Conservation (phyloP, 2,329 filamentous ascomycete genomes). For the Colletotrichum australisinense region DNA sequence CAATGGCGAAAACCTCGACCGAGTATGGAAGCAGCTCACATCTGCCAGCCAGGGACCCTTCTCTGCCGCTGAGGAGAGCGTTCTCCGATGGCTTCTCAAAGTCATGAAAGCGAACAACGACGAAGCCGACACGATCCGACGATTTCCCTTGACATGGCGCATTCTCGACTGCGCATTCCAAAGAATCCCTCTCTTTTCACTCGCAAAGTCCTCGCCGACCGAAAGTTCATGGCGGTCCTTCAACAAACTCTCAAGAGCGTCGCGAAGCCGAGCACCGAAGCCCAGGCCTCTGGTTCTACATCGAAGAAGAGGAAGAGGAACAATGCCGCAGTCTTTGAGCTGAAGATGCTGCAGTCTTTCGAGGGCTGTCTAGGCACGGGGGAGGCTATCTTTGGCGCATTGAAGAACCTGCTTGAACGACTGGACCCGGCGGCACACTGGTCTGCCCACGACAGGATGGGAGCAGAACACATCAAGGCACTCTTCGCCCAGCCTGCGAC, state of each 20-base stretch:
- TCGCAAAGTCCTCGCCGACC: slow-evolving; percentile 79
- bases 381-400: slow-evolving; percentile 58
- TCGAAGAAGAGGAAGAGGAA: slow-evolving; percentile 61
- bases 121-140: slow-evolving; percentile 62
- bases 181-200: slow-evolving; percentile 74
- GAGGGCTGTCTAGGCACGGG: slow-evolving; percentile 58
- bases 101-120: slow-evolving; percentile 61
- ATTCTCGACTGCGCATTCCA: slow-evolving; percentile 71
- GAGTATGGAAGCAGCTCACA: slow-evolving; percentile 61
- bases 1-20: slow-evolving; percentile 58
- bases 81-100: slow-evolving; percentile 73
- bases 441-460: slow-evolving; percentile 59
- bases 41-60: slow-evolving; percentile 55
- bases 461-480: slow-evolving; percentile 68
- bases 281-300: slow-evolving; percentile 37
- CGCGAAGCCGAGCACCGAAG: slow-evolving; percentile 47
- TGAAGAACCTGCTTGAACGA: slow-evolving; percentile 59
- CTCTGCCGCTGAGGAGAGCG: slow-evolving; percentile 66
- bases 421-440: slow-evolving; percentile 49
- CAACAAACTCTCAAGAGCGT: slow-evolving; percentile 74
- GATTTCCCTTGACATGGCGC: slow-evolving; percentile 69
- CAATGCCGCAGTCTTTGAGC: slow-evolving; percentile 48
- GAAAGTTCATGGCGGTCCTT: slow-evolving; percentile 74
- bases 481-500: slow-evolving; percentile 62
- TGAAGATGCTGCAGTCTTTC: slow-evolving; percentile 52